Percentiles rank a stretch among this genome's conserved stretches.
Conservation (phyloP, 768 basidiomycete species). For the Piloderma croceum region DNA sequence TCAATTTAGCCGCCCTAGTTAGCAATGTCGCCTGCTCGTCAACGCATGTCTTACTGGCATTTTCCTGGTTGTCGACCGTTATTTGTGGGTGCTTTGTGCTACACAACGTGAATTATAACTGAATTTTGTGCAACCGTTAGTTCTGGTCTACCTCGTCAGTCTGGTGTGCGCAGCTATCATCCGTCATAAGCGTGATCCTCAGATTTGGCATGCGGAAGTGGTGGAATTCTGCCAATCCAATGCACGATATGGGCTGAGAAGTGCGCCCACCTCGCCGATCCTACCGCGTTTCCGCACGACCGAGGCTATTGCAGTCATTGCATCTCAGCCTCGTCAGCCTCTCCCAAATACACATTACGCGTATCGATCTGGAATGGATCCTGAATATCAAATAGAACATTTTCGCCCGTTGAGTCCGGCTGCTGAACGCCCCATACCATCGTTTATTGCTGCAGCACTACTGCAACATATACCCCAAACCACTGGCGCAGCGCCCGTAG, state of each 20-base stretch:
- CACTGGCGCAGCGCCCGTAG: conserved; percentile 27
- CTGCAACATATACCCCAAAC: conserved; percentile 6
- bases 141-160: conserved; percentile 51
- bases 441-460: conserved; percentile 14
- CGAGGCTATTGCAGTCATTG: conserved; percentile 32
- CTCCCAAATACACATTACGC: conserved; percentile 22
- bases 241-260: conserved; percentile 24
- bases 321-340: conserved; percentile 37
- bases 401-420: conserved; percentile 27
- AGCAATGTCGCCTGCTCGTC: conserved; percentile 41
- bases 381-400: conserved; percentile 46
- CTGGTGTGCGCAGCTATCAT: conserved; percentile 41
- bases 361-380: conserved; percentile 35
- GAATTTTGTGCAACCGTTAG: conserved; percentile 30
- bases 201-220: conserved; percentile 48
- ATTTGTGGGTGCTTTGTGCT: conserved; percentile 30
- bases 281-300: conserved; percentile 32
- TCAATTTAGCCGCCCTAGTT: background rate
- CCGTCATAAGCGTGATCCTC: conserved; percentile 37
- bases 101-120: conserved; percentile 2
- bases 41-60: conserved; percentile 48
- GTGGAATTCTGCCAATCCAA: conserved; percentile 36
- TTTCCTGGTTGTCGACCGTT: conserved; percentile 49
- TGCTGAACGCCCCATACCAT: conserved; percentile 17
- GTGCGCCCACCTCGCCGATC: conserved; percentile 31